These are phyloP conservation scores for Botrytis aclada DNA, from an alignment of 2,329 filamentous ascomycete species.

Conservation along the genomic window DNA sequence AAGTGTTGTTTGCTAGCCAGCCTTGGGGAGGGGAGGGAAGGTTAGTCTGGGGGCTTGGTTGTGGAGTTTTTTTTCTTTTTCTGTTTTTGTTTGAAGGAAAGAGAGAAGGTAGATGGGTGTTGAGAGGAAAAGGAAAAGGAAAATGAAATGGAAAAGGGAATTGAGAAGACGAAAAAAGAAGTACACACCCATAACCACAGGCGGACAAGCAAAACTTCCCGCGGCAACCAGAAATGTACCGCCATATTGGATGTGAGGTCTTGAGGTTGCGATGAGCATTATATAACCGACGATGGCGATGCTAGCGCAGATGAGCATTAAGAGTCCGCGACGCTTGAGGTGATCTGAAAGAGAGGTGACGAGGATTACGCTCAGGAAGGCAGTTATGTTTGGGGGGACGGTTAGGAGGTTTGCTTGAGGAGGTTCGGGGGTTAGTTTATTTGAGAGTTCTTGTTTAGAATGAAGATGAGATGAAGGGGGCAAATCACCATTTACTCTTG, in stretches of 20 bases:
- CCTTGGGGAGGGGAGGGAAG: not conserved
- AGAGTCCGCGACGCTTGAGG: constrained; percentile 67
- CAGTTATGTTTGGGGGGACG: constrained; percentile 57
- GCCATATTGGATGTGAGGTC: constrained; percentile 70
- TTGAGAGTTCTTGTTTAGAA: not conserved
- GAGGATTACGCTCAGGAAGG: constrained; percentile 62
- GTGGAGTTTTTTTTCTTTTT: too few species aligned
- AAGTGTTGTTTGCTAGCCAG: constrained; percentile 18
- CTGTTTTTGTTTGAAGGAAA: too few species aligned
- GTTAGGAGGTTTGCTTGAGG: constrained; percentile 49
- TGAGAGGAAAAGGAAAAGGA: too few species aligned
- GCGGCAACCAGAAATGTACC: constrained; percentile 79
- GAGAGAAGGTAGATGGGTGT: too few species aligned
- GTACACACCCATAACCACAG: constrained; percentile 18
- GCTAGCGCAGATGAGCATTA: constrained; percentile 61
- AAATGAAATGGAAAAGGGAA: too few species aligned
- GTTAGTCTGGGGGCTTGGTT: not conserved
- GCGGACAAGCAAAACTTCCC: constrained; percentile 73
- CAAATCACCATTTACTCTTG: constrained; percentile 28
- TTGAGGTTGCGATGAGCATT: constrained; percentile 67
- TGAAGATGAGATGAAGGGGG: not conserved
- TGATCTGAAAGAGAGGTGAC: constrained; percentile 74
- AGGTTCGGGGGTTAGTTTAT: constrained; percentile 22
- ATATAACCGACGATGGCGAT: constrained; percentile 73
- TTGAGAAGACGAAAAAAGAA: too few species aligned